Percentiles rank a stretch among this genome's conserved stretches.
Evolutionary conservation across 2,329 filamentous ascomycete genomes (phyloP).

Genomic region (Aspergillus tamarii): DNA sequence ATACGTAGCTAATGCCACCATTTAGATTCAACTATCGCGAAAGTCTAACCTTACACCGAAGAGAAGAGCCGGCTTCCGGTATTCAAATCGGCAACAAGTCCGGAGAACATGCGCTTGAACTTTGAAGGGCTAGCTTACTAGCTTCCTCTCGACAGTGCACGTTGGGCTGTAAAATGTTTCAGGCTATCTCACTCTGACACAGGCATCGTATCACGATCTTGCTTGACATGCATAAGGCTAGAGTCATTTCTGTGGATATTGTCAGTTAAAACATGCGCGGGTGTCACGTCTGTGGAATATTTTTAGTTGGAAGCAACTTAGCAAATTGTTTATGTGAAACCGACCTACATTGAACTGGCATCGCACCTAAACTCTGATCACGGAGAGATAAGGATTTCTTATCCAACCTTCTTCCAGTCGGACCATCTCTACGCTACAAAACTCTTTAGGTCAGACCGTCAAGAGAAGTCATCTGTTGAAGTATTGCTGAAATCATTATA

Average conservation of each 20-base stretch:
- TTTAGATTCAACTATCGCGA: background rate
- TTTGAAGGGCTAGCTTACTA: background rate
- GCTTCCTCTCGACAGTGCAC: background rate
- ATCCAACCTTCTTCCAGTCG: background rate
- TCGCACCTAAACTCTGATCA: background rate
- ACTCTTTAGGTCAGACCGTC: background rate
- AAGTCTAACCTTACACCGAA: background rate
- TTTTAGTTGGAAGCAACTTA: background rate
- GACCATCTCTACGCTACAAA: background rate
- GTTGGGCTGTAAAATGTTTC: background rate
- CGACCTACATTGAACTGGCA: background rate
- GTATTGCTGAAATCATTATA: background rate
- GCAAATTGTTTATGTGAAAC: background rate
- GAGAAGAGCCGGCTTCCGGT: background rate
- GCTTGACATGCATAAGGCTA: background rate
- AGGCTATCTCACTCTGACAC: constrained; percentile 1
- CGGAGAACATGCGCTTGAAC: background rate
- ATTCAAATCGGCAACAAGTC: background rate
- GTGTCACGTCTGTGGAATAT: background rate
- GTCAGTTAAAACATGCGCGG: background rate
- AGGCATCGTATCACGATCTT: background rate
- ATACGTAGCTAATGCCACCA: background rate
- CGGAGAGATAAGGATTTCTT: background rate
- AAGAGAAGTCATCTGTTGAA: background rate
- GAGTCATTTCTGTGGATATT: background rate